phyloP scores from a whole-genome alignment of 257 asterid genomes.

The Solanum chiquidenum region DNA sequence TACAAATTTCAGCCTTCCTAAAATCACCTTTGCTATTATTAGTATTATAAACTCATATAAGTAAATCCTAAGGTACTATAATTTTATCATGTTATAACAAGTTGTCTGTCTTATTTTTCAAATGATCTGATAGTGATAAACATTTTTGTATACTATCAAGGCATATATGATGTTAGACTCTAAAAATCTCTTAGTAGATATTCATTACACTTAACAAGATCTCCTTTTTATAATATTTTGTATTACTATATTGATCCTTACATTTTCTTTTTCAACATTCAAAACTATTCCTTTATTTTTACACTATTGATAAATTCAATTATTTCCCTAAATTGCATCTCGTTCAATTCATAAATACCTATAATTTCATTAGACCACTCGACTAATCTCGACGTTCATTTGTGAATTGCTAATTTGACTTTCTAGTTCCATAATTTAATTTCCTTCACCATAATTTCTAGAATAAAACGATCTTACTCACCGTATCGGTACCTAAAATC shows the following conservation, averaged over 20 bases:
- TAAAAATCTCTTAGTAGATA: neutral
- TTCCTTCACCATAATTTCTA: neutral
- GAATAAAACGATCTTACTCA: neutral
- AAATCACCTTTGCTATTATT: neutral
- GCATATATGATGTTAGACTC: neutral
- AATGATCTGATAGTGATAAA: neutral
- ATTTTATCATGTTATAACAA: neutral
- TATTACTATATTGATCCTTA: neutral
- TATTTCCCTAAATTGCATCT: neutral
- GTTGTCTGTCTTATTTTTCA: neutral
- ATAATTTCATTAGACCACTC: neutral
- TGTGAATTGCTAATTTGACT: neutral
- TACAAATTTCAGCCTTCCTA: constrained; percentile 50
- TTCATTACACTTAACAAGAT: neutral
- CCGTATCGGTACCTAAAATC: neutral
- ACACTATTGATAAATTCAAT: neutral
- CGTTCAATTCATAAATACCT: neutral
- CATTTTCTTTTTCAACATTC: neutral
- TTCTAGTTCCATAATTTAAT: neutral
- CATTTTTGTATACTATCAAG: neutral
- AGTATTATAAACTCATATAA: neutral
- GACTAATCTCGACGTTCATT: neutral
- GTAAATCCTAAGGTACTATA: neutral
- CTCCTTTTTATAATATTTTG: neutral
- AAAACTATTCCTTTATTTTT: neutral